Evolutionary conservation across 345 rosid genomes (phyloP).

Genomic region (Durio zibethinus): DNA sequence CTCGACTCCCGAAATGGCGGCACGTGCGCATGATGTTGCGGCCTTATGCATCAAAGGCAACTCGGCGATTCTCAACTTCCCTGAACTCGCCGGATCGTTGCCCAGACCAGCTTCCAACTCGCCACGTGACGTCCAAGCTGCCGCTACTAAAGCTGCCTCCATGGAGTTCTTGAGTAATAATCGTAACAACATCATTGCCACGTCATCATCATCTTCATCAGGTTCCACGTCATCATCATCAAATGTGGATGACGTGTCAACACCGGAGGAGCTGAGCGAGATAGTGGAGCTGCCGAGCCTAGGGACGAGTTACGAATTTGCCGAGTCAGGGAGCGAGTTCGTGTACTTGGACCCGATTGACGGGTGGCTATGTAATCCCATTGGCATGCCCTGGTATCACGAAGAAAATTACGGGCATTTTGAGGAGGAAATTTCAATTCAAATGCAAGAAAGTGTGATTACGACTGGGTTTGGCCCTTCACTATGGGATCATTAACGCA

Average conservation of each 20-base stretch:
- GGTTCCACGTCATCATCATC: slow-evolving; percentile 26
- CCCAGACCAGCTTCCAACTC: slow-evolving; percentile 48
- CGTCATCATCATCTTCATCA: slow-evolving; percentile 10
- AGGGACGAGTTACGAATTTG: slow-evolving; percentile 44
- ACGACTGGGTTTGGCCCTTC: slow-evolving; percentile 34
- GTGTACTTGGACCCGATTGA: slow-evolving; percentile 52
- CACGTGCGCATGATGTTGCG: slow-evolving; percentile 66
- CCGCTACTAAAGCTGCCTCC: slow-evolving; percentile 55
- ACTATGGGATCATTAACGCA: slow-evolving; percentile 40
- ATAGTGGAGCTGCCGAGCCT: slow-evolving; percentile 79
- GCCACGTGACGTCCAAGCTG: slow-evolving; percentile 49
- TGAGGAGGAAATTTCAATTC: slow-evolving; percentile 36
- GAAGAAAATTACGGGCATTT: slow-evolving; percentile 37
- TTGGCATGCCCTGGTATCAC: slow-evolving; percentile 38
- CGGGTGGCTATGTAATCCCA: slow-evolving; percentile 33
- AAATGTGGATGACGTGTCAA: slow-evolving; percentile 36
- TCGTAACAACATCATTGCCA: background rate
- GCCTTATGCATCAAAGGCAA: slow-evolving; percentile 49
- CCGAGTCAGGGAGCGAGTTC: slow-evolving; percentile 51
- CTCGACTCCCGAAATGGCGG: slow-evolving; percentile 62
- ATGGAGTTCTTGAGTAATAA: slow-evolving; percentile 20
- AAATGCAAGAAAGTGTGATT: slow-evolving; percentile 30
- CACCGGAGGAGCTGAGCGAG: slow-evolving; percentile 73
- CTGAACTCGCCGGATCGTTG: slow-evolving; percentile 38
- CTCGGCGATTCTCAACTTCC: slow-evolving; percentile 54